A percentile compares a stretch with the other conserved stretches of the same genome.
phyloP scores from a whole-genome alignment of 1,284 basidiomycete species.

The Gymnopus androsaceus region DNA sequence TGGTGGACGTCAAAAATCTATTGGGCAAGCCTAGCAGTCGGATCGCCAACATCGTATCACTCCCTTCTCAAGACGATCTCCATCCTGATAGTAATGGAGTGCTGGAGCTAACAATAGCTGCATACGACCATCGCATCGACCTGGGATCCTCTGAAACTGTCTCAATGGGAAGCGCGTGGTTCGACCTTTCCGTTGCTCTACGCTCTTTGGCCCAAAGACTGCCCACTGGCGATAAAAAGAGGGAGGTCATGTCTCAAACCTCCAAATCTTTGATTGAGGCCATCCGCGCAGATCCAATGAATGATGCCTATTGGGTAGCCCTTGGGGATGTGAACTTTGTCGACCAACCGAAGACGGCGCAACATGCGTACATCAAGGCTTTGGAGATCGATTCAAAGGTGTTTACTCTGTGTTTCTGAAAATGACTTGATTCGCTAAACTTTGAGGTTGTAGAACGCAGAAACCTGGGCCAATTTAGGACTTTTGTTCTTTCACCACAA shows the following conservation, averaged over 20 bases:
- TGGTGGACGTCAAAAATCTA: constrained; percentile 39
- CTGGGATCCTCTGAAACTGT: constrained; percentile 65
- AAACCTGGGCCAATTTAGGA: constrained; percentile 89
- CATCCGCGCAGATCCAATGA: constrained; percentile 73
- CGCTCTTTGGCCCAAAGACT: constrained; percentile 48
- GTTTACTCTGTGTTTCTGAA: constrained; percentile 20
- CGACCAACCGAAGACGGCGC: constrained; percentile 71
- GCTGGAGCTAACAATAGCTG: constrained; percentile 62
- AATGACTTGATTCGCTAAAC: not conserved
- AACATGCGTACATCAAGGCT: constrained; percentile 92
- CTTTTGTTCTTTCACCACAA: constrained; percentile 85
- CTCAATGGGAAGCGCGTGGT: constrained; percentile 66
- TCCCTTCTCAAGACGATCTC: constrained; percentile 29
- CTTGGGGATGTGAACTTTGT: constrained; percentile 78
- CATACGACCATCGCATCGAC: constrained; percentile 74
- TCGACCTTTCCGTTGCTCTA: constrained; percentile 77
- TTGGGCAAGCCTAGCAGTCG: constrained; percentile 43
- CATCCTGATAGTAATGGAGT: constrained; percentile 41
- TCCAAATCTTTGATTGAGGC: constrained; percentile 74
- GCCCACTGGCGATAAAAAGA: constrained; percentile 32
- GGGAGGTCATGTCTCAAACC: constrained; percentile 50
- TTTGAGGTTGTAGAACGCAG: constrained; percentile 54
- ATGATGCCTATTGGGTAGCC: constrained; percentile 81
- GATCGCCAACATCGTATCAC: constrained; percentile 43
- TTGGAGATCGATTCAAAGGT: constrained; percentile 85